Conservation (phyloP, 495 filamentous ascomycete genomes). For the Amphirosellinia nigrospora region DNA sequence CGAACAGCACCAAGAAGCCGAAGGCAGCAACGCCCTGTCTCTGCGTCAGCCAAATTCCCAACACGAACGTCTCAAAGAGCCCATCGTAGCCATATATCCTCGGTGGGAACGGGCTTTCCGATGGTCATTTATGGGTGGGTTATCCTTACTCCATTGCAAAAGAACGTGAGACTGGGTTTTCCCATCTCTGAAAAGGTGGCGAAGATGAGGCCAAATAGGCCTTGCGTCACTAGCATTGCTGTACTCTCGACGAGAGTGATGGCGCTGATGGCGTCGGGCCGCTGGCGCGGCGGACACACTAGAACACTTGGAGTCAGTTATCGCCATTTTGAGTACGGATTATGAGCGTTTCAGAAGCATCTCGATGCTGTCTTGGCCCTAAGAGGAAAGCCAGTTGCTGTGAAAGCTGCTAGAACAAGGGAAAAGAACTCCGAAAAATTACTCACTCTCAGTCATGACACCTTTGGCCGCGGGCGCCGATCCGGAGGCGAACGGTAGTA, state of each 20-base stretch:
- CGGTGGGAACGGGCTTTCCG: background rate
- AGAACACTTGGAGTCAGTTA: background rate
- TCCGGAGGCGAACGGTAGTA: constrained; percentile 62
- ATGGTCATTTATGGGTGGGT: background rate
- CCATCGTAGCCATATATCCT: background rate
- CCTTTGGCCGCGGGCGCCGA: constrained; percentile 63
- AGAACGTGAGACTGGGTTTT: constrained; percentile 57
- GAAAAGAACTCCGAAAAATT: background rate
- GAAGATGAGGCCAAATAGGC: constrained; percentile 61
- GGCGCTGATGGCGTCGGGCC: constrained; percentile 61
- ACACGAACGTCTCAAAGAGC: background rate
- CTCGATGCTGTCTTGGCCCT: background rate
- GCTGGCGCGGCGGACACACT: constrained; percentile 48
- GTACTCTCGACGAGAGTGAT: constrained; percentile 63
- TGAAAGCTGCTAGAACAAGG: background rate
- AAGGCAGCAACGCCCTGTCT: constrained; percentile 51
- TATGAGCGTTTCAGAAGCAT: background rate
- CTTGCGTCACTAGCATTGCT: constrained; percentile 56
- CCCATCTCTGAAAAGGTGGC: constrained; percentile 55
- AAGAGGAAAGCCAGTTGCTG: background rate
- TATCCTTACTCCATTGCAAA: constrained; percentile 55
- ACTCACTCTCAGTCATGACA: constrained; percentile 43
- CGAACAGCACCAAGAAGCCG: constrained; percentile 52
- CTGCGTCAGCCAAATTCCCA: background rate
- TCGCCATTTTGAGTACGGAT: background rate